Percentiles rank a stretch among this genome's conserved stretches.
phyloP scores from a whole-genome alignment of 202 grass and related monocot species.

The Schoenoplectus tabernaemontani region DNA sequence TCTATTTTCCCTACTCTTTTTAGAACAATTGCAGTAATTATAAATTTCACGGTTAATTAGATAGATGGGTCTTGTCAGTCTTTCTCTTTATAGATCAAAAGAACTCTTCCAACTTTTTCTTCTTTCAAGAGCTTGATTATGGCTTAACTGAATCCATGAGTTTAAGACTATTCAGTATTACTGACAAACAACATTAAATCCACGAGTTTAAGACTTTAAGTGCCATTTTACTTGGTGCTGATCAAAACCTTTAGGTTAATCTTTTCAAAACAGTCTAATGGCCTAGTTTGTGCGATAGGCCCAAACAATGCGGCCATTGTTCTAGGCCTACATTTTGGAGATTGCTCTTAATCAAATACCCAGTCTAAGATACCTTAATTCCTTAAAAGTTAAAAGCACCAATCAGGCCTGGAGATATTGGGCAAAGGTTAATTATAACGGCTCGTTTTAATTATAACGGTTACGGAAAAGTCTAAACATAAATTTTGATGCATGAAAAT shows the following conservation, averaged over 20 bases:
- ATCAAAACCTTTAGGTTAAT: background rate
- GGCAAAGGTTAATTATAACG: no score
- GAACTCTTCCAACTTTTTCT: background rate
- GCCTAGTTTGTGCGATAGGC: background rate
- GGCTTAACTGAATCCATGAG: background rate
- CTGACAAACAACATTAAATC: background rate
- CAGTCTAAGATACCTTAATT: no score
- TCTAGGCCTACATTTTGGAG: background rate
- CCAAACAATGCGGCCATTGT: background rate
- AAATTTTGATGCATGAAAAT: no score
- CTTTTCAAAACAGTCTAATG: background rate
- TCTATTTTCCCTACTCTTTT: background rate
- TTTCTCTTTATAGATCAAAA: background rate
- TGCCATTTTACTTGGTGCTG: background rate
- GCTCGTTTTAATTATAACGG: no score
- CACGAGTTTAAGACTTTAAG: background rate
- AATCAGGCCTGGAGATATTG: no score
- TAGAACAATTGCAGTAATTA: background rate
- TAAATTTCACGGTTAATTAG: background rate
- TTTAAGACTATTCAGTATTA: background rate
- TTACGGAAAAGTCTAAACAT: no score
- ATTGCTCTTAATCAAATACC: background rate
- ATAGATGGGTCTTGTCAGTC: background rate
- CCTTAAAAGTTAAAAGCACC: no score
- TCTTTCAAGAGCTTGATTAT: conserved; percentile 4